Evolutionary conservation across 352 stramenopile genomes (phyloP), one percentile per base, ranked within the genome.

Genomic region (Blastocystis sp.): DNA sequence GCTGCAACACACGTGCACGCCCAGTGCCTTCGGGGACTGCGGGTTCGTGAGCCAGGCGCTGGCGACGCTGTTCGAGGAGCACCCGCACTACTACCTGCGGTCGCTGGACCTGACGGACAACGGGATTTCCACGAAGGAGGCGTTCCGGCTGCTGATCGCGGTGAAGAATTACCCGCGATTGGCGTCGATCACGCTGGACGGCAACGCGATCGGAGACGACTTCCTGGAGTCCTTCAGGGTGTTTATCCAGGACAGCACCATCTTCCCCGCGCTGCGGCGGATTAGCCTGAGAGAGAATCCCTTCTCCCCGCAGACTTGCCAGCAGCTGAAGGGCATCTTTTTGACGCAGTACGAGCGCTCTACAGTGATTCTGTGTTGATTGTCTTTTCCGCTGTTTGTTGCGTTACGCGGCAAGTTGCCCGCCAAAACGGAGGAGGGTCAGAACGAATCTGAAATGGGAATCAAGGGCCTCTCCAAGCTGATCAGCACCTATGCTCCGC

Each of bases 401-500:
- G 10, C 48, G 28, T 66, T 66, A 7, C 4, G 4, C 28, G 28
- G 28, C 40, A 17, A 34, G 40, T 66, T 71, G 40, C 23, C 17
- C 23, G 64, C 17, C 14, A 71, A 9, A 38, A 71, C 7, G 40
- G 64, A 43, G n/a, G 64, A 1, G 64, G 2, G 17, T 71, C 21
- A 21, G 2, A n/a, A 34, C 10, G 53, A 7, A 53, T 23, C 23
- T 64, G n/a, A n/a, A 69, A 99, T 99, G 96, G 96, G 97, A 88
- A 99, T 99, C 91, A 98, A 99, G 92, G 95, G 95, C 10, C 91
- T 99, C 69, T 98, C 97, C 90, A 98, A 98, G 91, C 92, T 99
- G 66, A 92, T 99, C 38, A 95, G 95, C 65, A 96, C 98, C 89
- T 96, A 98, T 91, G 95, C 95, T 64, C 96, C 96, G 2, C 94